Conservation (phyloP, 176 grass and related monocot species). For the Zoysia pacifica region DNA sequence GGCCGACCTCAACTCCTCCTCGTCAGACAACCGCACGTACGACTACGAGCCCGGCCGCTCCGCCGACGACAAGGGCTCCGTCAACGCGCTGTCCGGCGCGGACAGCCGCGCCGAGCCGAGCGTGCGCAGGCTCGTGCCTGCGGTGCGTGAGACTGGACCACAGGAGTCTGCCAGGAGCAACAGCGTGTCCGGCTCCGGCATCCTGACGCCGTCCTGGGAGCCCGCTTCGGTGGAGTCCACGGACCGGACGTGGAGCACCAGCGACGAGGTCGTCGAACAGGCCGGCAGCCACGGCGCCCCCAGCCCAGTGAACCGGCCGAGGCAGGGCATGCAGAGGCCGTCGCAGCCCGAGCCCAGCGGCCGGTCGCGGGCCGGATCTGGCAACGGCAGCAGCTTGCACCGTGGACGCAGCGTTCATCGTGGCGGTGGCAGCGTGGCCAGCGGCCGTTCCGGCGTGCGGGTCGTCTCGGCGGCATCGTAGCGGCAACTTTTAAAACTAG, state of each 20-base stretch:
- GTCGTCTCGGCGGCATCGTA: conserved; percentile 41
- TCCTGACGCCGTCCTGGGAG: conserved; percentile 65
- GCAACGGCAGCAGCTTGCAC: conserved; percentile 24
- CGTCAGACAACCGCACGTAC: conserved; percentile 42
- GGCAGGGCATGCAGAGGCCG: conserved; percentile 48
- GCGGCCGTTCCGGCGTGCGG: conserved; percentile 44
- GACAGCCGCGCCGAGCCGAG: conserved; percentile 49
- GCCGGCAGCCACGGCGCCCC: conserved; percentile 1
- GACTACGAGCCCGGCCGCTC: conserved; percentile 2
- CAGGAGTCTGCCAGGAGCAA: conserved; percentile 95
- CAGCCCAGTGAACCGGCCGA: conserved; percentile 32
- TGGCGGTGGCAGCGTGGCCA: conserved; percentile 34
- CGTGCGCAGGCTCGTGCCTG: conserved; percentile 55
- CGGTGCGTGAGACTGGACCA: conserved; percentile 57
- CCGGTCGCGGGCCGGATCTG: conserved; percentile 29
- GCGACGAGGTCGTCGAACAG: conserved; percentile 63
- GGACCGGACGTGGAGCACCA: conserved; percentile 61
- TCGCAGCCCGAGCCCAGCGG: conserved; percentile 29
- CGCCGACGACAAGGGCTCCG: conserved; percentile 44
- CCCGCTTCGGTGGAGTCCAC: conserved; percentile 68
- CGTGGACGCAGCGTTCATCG: conserved; percentile 50
- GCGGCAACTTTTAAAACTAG: neutral
- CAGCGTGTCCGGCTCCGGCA: conserved; percentile 47
- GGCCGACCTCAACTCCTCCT: conserved; percentile 75
- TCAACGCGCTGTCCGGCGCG: conserved; percentile 37